Evolutionary conservation across 1,139 yeast genomes (phyloP).

Genomic region (Dujonia santamariae): DNA sequence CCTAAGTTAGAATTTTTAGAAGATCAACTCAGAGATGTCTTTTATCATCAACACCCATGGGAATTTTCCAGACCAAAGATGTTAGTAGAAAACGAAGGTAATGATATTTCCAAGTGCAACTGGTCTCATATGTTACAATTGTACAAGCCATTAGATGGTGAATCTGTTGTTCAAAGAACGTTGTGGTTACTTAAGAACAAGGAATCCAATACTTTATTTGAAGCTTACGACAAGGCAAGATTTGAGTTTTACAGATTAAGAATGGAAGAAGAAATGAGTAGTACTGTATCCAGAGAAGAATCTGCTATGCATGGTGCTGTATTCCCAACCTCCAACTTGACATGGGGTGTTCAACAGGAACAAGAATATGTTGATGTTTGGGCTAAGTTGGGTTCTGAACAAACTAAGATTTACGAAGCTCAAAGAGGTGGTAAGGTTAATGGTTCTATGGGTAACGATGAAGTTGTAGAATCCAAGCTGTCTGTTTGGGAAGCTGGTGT

Average conservation of each 20-base stretch:
- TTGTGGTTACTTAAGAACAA: slow-evolving; percentile 58
- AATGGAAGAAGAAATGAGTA: slow-evolving; percentile 77
- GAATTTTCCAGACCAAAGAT: slow-evolving; percentile 92
- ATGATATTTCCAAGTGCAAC: slow-evolving; percentile 50
- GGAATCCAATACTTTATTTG: slow-evolving; percentile 26
- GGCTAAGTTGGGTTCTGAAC: slow-evolving; percentile 66
- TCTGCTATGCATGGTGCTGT: slow-evolving; percentile 82
- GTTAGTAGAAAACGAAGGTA: slow-evolving; percentile 72
- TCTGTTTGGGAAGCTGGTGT: slow-evolving; percentile 30
- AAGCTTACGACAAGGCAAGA: slow-evolving; percentile 84
- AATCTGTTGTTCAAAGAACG: slow-evolving; percentile 89
- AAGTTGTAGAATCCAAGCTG: slow-evolving; percentile 16
- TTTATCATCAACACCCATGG: slow-evolving; percentile 97
- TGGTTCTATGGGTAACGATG: slow-evolving; percentile 22
- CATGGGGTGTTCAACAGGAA: slow-evolving; percentile 69
- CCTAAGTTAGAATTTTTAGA: slow-evolving; percentile 71
- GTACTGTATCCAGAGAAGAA: slow-evolving; percentile 78
- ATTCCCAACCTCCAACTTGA: slow-evolving; percentile 58
- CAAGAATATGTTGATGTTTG: slow-evolving; percentile 69
- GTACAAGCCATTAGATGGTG: slow-evolving; percentile 80
- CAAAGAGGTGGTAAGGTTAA: slow-evolving; percentile 30
- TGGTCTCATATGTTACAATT: slow-evolving; percentile 80
- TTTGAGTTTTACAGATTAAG: slow-evolving; percentile 84
- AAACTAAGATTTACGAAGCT: slow-evolving; percentile 49
- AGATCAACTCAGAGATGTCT: slow-evolving; percentile 76